phyloP scores from a whole-genome alignment of 1,284 basidiomycete species.

The Sporisorium exsertum region DNA sequence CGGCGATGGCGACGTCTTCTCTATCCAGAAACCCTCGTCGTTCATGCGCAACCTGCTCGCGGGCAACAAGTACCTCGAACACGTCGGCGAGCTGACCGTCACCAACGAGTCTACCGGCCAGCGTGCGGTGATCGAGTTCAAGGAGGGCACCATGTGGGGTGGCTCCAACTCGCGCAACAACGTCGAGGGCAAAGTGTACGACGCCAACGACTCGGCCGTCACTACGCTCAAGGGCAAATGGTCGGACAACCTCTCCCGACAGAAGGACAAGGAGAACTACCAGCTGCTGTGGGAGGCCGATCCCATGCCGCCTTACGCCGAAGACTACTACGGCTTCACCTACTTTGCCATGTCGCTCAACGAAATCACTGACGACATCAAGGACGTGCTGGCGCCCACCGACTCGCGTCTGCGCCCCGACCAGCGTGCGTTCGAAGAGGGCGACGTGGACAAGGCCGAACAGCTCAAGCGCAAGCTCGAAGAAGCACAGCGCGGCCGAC shows the following conservation, averaged over 20 bases:
- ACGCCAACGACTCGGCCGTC: conserved; percentile 55
- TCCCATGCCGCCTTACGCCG: conserved; percentile 60
- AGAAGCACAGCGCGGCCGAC: conserved; percentile 71
- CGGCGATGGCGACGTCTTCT: conserved; percentile 62
- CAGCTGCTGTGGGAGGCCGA: conserved; percentile 65
- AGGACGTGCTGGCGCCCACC: conserved; percentile 79
- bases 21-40: conserved; percentile 61
- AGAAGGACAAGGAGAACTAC: conserved; percentile 63
- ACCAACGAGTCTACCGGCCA: conserved; percentile 61
- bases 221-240: conserved; percentile 62
- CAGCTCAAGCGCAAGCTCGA: conserved; percentile 81
- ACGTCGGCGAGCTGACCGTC: conserved; percentile 66
- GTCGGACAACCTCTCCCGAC: conserved; percentile 57
- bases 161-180: conserved; percentile 55
- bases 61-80: conserved; percentile 69
- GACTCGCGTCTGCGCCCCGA: conserved; percentile 88
- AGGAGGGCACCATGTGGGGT: conserved; percentile 67
- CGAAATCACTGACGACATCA: conserved; percentile 73
- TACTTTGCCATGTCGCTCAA: conserved; percentile 69
- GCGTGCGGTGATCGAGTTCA: conserved; percentile 62
- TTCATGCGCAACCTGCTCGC: conserved; percentile 69
- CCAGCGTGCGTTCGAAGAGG: conserved; percentile 85
- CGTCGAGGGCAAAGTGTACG: conserved; percentile 61
- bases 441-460: conserved; percentile 81
- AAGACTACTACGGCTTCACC: conserved; percentile 68